Conservation (phyloP, 352 stramenopile species). For the Globisporangium emineosum region DNA sequence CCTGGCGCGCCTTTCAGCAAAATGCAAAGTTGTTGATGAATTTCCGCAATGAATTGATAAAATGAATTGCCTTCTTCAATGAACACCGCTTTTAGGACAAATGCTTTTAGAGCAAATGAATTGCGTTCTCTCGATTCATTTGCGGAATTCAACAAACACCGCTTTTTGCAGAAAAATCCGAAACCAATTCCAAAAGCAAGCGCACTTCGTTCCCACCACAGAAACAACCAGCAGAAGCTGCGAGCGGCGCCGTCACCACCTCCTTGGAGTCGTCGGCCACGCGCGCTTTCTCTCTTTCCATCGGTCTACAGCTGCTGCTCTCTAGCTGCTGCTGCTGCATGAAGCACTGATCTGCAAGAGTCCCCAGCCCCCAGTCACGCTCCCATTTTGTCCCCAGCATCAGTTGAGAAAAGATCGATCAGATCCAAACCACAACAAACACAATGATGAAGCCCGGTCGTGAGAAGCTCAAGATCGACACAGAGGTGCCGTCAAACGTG, state of each 20-base stretch:
- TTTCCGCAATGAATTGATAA: too few relatives aligned
- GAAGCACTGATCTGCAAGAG: constrained; percentile 5
- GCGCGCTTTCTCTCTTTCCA: not conserved
- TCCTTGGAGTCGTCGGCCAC: not conserved
- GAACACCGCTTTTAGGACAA: too few relatives aligned
- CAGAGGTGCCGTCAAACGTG: constrained; percentile 73
- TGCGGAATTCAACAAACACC: too few relatives aligned
- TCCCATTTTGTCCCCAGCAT: not conserved
- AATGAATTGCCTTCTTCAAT: too few relatives aligned
- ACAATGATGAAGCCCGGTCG: constrained; percentile 11
- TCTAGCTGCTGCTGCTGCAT: constrained; percentile 7
- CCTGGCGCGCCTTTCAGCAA: too few relatives aligned
- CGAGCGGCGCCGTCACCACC: not conserved
- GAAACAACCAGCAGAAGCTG: not conserved
- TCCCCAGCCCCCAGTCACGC: not conserved
- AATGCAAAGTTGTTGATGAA: too few relatives aligned
- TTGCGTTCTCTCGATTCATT: too few relatives aligned
- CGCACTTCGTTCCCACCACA: not conserved
- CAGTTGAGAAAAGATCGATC: constrained; percentile 3
- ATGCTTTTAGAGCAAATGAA: too few relatives aligned
- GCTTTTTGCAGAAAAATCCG: not conserved
- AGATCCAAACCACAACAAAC: not conserved
- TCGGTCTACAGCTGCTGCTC: not conserved
- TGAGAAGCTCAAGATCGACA: constrained; percentile 14
- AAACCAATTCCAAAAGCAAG: not conserved